Conservation (phyloP, 2,329 filamentous ascomycete species). For the Colletotrichum zoysiae region DNA sequence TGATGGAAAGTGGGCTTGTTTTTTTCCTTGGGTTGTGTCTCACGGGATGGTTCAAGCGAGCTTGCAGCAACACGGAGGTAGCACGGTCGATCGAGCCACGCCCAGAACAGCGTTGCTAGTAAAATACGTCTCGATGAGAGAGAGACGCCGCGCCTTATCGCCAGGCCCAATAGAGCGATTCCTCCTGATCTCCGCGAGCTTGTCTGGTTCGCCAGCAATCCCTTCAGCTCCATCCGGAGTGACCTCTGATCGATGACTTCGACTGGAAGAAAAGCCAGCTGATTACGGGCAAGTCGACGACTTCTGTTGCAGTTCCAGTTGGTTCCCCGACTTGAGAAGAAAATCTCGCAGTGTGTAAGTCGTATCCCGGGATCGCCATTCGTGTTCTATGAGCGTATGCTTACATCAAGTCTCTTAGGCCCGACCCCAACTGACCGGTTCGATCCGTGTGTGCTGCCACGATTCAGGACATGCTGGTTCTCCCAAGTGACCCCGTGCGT, state of each 20-base stretch:
- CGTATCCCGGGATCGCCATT: neutral
- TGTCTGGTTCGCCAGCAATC: conserved; percentile 13
- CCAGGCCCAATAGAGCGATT: conserved; percentile 43
- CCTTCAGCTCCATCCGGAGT: conserved; percentile 16
- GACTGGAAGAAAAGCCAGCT: neutral
- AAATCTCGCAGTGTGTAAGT: conserved; percentile 9
- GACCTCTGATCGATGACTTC: conserved; percentile 17
- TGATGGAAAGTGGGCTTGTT: conserved; percentile 25
- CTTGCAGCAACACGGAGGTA: conserved; percentile 42
- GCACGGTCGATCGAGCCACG: conserved; percentile 24
- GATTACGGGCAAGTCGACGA: neutral
- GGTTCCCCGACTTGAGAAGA: neutral
- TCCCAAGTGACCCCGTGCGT: neutral
- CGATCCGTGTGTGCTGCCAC: neutral
- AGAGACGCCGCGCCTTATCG: conserved; percentile 35
- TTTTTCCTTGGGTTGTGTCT: conserved; percentile 26
- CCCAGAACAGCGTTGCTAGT: conserved; percentile 34
- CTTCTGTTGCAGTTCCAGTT: neutral
- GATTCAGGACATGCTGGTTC: neutral
- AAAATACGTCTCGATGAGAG: conserved; percentile 30
- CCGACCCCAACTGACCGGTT: neutral
- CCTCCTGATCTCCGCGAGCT: conserved; percentile 21
- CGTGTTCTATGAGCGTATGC: neutral
- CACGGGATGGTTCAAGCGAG: conserved; percentile 21
- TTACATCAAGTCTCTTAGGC: conserved; percentile 4